A percentile compares a stretch with the other conserved stretches of the same genome.
Evolutionary conservation across 164 flowering plant species (phyloP).

Genomic region (Brasenia schreberi): DNA sequence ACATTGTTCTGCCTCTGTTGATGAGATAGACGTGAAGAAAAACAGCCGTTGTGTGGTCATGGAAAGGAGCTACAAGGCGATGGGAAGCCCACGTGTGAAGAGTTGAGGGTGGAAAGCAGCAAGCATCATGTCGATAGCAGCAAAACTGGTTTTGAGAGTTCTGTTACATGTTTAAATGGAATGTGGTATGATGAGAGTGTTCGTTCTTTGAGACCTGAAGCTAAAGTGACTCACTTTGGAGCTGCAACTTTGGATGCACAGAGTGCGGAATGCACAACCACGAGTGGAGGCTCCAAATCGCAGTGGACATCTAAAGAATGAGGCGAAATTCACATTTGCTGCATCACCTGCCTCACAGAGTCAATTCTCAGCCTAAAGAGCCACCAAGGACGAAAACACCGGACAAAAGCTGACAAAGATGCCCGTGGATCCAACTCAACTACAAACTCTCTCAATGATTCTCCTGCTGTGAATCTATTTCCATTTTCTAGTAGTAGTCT

Average conservation of each 20-base stretch:
- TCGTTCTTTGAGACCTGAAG: slow-evolving; percentile 25
- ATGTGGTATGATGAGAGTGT: too few species aligned
- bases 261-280: slow-evolving; percentile 16
- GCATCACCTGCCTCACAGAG: slow-evolving; percentile 41
- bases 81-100: neutral
- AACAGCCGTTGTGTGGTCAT: neutral
- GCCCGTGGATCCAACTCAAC: slow-evolving; percentile 13
- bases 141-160: neutral
- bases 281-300: slow-evolving; percentile 26
- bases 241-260: slow-evolving; percentile 31
- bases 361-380: slow-evolving; percentile 26
- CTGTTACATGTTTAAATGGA: too few species aligned
- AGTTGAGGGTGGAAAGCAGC: neutral
- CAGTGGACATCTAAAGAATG: slow-evolving; percentile 22
- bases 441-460: slow-evolving; percentile 20
- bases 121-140: neutral
- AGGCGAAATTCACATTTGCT: slow-evolving; percentile 48
- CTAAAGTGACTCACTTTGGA: slow-evolving; percentile 42
- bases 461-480: slow-evolving; percentile 19
- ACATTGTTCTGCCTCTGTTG: neutral
- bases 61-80: neutral
- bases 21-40: neutral
- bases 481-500: slow-evolving; percentile 16
- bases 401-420: slow-evolving; percentile 15
- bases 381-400: slow-evolving; percentile 35